Conservation (phyloP, 805 yeast genomes). For the Yarrowia bubula region DNA sequence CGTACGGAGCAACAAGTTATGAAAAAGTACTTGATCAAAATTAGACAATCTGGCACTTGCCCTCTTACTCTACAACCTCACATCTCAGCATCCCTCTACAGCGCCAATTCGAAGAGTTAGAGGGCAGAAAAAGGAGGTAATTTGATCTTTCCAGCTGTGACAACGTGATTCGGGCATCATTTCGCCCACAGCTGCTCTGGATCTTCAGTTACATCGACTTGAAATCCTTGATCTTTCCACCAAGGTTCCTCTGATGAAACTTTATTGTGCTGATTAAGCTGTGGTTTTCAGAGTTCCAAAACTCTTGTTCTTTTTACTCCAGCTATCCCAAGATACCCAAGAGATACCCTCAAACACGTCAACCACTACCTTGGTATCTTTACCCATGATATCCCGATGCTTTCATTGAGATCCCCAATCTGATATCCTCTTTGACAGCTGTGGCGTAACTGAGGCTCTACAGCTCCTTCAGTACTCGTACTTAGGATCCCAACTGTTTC, state of each 20-base stretch:
- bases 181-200: too few relatives aligned
- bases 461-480: too few relatives aligned
- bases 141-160: too few relatives aligned
- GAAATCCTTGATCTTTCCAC: background rate
- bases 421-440: background rate
- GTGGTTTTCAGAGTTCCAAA: background rate
- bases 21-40: too few relatives aligned
- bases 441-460: too few relatives aligned
- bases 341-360: too few relatives aligned
- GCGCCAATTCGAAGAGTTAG: background rate
- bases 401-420: background rate
- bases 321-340: background rate
- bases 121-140: too few relatives aligned
- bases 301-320: too few relatives aligned
- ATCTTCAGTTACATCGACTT: background rate
- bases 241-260: slow-evolving; percentile 5
- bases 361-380: too few relatives aligned
- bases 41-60: background rate
- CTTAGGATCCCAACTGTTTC: too few relatives aligned
- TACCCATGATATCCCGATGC: too few relatives aligned
- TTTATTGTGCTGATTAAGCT: background rate
- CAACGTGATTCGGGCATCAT: background rate
- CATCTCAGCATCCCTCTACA: background rate
- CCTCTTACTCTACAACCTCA: background rate
- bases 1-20: too few relatives aligned